Base-by-base conservation (phyloP, 371 early-diverging fungal species). In the Blakeslea trispora region DNA sequence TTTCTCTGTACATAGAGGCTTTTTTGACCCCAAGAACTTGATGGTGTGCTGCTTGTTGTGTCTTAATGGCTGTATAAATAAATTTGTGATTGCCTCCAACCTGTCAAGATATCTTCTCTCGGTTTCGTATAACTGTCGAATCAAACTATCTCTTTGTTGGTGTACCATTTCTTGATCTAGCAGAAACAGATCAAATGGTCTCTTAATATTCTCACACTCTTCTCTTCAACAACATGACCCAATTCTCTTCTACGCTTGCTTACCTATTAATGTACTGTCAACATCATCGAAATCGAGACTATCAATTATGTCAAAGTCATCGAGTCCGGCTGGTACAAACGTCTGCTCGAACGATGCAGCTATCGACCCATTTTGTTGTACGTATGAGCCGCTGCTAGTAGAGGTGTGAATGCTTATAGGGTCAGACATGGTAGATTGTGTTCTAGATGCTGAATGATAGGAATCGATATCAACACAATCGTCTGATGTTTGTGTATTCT, bases 251-350 rank as follows among this genome's bases (percentile, higher is more conserved):
- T 58, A 37, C 24, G 22, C 3, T 7, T 14, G 13, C 43, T 50
- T 73, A 74, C 78, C 72, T 41, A 74, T 66, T 37, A 74, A 44
- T 15, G 58, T 65, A 47, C 68, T 72, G 42, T 77, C 78, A 3
- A 72, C 59, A 55, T 77, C 74, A 44, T 77, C 78, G 50, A 68
- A 77, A 47, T 70, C 68, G 8, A 77, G 54, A 28, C 65, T 59
- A 32, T 77, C 75, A 44, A 77, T 67, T 43, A 74, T 72, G 45
- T 71, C 78, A 28, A 77, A 66, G 23, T 69, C 62, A 13, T 35
- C 47, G n/a, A 55, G 23, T 18, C 46, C 40, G 14, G 22, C 14
- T 0, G 49, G 19, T 3, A 19, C 14, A 18, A 18, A 17, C n/a
- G 5, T 19, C 1, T 18, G 49, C 18, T 49, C 49, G 13, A 49